Evolutionary conservation across 2,329 filamentous ascomycete species (phyloP).

Genomic region (Monosporascus sp.): DNA sequence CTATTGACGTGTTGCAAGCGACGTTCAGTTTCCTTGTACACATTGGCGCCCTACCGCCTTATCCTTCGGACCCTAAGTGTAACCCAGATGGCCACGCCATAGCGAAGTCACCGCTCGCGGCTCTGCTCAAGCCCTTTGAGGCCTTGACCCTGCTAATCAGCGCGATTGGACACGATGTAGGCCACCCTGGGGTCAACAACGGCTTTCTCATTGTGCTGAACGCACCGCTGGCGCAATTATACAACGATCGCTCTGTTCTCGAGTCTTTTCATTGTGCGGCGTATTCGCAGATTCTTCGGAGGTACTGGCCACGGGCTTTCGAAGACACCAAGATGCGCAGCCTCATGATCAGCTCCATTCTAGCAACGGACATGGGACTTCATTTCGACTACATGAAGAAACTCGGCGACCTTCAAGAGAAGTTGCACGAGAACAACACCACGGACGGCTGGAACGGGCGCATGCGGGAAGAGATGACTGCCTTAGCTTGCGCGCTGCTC

Average conservation of each 20-base stretch:
- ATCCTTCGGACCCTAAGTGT: conserved; percentile 37
- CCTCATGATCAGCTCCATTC: conserved; percentile 94
- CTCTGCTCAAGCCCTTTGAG: conserved; percentile 79
- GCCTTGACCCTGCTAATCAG: conserved; percentile 84
- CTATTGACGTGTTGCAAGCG: conserved; percentile 91
- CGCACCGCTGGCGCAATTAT: conserved; percentile 86
- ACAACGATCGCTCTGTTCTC: conserved; percentile 93
- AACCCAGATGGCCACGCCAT: conserved; percentile 21
- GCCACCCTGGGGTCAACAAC: conserved; percentile 96
- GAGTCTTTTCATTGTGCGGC: conserved; percentile 98
- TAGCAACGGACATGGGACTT: conserved; percentile 94
- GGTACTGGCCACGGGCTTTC: conserved; percentile 84
- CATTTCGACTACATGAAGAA: conserved; percentile 97
- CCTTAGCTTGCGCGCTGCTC: conserved; percentile 79
- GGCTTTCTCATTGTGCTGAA: conserved; percentile 90
- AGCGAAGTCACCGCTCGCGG: conserved; percentile 61
- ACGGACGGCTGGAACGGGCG: conserved; percentile 73
- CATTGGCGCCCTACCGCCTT: conserved; percentile 70
- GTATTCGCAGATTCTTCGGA: conserved; percentile 89
- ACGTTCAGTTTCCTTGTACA: conserved; percentile 84
- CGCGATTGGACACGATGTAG: conserved; percentile 96
- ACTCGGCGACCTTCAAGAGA: conserved; percentile 74
- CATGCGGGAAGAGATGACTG: conserved; percentile 68
- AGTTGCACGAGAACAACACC: conserved; percentile 61
- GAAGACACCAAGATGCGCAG: conserved; percentile 74